Evolutionary conservation across 345 rosid genomes (phyloP).

Genomic region (Ricinus communis): DNA sequence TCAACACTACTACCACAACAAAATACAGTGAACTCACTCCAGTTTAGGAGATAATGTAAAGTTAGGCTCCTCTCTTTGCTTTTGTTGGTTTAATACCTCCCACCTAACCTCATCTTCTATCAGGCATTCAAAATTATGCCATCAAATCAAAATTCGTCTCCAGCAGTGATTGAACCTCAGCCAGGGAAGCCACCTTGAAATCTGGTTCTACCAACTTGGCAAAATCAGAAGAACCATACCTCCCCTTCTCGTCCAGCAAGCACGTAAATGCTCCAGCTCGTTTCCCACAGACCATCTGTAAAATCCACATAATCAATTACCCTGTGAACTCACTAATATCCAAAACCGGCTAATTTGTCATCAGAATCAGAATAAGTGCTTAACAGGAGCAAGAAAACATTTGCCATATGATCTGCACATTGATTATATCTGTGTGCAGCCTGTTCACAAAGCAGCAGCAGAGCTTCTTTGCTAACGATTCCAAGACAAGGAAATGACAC

Average conservation of each 20-base stretch:
- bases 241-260: slow-evolving; percentile 81
- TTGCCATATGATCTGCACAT: not conserved
- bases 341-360: not conserved
- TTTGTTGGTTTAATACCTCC: too few relatives aligned
- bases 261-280: slow-evolving; percentile 85
- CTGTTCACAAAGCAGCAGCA: not conserved
- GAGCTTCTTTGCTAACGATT: too few relatives aligned
- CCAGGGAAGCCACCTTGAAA: slow-evolving; percentile 70
- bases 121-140: slow-evolving; percentile 36
- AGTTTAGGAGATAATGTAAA: too few relatives aligned
- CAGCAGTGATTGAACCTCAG: slow-evolving; percentile 55
- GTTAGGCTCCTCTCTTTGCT: too few relatives aligned
- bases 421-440: not conserved
- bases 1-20: too few relatives aligned
- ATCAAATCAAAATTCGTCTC: slow-evolving; percentile 61
- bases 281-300: slow-evolving; percentile 85
- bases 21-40: too few relatives aligned
- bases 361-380: not conserved
- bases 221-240: slow-evolving; percentile 55
- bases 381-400: not conserved
- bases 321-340: not conserved
- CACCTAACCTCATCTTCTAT: not conserved
- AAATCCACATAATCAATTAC: slow-evolving; percentile 15
- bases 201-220: slow-evolving; percentile 56
- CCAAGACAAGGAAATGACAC: not conserved